A percentile compares a stretch with the other conserved stretches of the same genome.
Evolutionary conservation across 2,329 filamentous ascomycete species (phyloP).

Genomic region (Xylariales sp.): DNA sequence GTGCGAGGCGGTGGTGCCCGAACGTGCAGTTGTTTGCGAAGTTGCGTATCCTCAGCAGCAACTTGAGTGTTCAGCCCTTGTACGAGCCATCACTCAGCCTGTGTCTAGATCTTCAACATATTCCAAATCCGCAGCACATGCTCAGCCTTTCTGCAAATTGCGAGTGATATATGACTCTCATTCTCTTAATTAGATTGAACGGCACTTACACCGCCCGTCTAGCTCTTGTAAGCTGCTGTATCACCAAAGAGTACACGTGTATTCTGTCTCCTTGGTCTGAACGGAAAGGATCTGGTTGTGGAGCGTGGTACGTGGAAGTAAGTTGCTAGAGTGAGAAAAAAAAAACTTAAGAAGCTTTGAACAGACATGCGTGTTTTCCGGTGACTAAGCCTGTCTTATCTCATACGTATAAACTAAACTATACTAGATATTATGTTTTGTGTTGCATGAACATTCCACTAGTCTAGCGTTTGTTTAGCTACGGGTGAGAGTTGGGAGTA

Average conservation of each 20-base stretch:
- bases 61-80: background rate
- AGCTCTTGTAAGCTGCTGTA: background rate
- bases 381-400: background rate
- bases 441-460: background rate
- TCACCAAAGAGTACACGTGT: too few relatives aligned
- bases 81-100: background rate
- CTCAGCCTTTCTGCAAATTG: background rate
- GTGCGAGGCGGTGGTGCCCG: conserved; percentile 14
- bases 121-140: background rate
- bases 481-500: background rate
- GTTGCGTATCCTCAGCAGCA: background rate
- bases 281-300: too few relatives aligned
- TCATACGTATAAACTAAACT: background rate
- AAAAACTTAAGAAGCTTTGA: background rate
- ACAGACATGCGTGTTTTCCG: background rate
- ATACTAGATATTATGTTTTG: too few relatives aligned
- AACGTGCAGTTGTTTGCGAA: conserved; percentile 13
- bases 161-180: background rate
- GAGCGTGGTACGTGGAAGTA: too few relatives aligned
- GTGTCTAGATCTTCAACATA: background rate
- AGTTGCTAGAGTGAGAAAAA: too few relatives aligned
- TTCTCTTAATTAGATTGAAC: too few relatives aligned
- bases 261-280: too few relatives aligned
- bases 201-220: background rate
- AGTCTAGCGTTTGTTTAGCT: background rate